Percentiles rank a stretch among this genome's conserved stretches.
Conservation (phyloP, 202 grass and related monocot species). For the Panicum virgatum region DNA sequence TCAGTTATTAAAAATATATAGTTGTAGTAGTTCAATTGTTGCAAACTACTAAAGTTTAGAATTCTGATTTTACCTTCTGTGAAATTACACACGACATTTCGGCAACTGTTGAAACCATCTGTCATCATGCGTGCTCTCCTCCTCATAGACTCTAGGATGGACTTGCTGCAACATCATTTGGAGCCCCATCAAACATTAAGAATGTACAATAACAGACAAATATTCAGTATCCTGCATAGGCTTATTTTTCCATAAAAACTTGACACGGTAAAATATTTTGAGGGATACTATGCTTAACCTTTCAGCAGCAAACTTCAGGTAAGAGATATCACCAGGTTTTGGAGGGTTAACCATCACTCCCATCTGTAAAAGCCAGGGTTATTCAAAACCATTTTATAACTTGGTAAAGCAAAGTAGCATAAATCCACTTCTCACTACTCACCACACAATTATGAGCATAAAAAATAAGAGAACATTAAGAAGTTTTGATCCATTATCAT, state of each 20-base stretch:
- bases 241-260: slow-evolving; percentile 1
- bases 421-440: background rate
- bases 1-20: slow-evolving; percentile 20
- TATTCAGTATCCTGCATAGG: background rate
- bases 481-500: too few relatives aligned
- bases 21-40: background rate
- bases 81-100: slow-evolving; percentile 95
- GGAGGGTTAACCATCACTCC: slow-evolving; percentile 92
- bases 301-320: slow-evolving; percentile 74
- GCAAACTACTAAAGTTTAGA: background rate
- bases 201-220: background rate
- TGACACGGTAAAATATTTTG: background rate
- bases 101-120: slow-evolving; percentile 98
- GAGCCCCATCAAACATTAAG: slow-evolving; percentile 25
- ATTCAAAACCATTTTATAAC: slow-evolving; percentile 2
- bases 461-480: too few relatives aligned
- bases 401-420: slow-evolving; percentile 20
- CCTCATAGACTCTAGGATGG: slow-evolving; percentile 79
- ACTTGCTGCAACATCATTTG: slow-evolving; percentile 64
- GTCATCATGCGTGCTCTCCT: slow-evolving; percentile 95
- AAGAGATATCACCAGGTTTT: slow-evolving; percentile 94
- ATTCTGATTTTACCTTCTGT: slow-evolving; percentile 71
- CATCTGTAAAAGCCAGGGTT: slow-evolving; percentile 56
- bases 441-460: too few relatives aligned
- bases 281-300: slow-evolving; percentile 49